Percentiles rank a stretch among this genome's conserved stretches.
Evolutionary conservation across 768 basidiomycete species (phyloP).

Genomic region (Sarcomyxa edulis): DNA sequence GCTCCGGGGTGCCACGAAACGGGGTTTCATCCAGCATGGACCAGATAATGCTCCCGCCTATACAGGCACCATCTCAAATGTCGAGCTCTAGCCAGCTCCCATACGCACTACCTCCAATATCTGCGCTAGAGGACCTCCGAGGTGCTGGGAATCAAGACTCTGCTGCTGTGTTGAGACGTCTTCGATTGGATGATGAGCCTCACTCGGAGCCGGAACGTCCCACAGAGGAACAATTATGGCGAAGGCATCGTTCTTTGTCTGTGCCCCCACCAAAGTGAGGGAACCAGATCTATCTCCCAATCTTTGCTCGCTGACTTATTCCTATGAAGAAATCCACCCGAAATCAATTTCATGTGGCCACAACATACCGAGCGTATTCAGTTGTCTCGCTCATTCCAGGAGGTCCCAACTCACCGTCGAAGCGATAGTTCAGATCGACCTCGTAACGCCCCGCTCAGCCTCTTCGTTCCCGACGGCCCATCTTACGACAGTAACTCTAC

Average conservation of each 20-base stretch:
- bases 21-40: constrained; percentile 14
- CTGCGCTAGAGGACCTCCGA: constrained; percentile 59
- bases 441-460: constrained; percentile 10
- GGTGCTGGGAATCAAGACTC: constrained; percentile 50
- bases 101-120: constrained; percentile 64
- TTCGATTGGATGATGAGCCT: constrained; percentile 50
- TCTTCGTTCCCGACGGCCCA: constrained; percentile 28
- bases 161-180: constrained; percentile 58
- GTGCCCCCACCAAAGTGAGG: constrained; percentile 28
- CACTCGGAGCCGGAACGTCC: constrained; percentile 18
- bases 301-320: not conserved
- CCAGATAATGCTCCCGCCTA: constrained; percentile 35
- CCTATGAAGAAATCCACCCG: no score
- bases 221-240: constrained; percentile 25
- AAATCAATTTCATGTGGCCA: no score
- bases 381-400: constrained; percentile 13
- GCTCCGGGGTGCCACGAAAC: not conserved
- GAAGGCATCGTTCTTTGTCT: constrained; percentile 39
- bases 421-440: constrained; percentile 6
- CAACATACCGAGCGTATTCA: constrained; percentile 8
- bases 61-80: constrained; percentile 23
- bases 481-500: constrained; percentile 41
- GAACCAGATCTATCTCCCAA: no score
- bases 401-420: constrained; percentile 9
- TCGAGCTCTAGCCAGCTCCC: constrained; percentile 25